Percentiles rank a stretch among this genome's conserved stretches.
Conservation (phyloP, 805 yeast species). For the Saturnispora ahearnii region DNA sequence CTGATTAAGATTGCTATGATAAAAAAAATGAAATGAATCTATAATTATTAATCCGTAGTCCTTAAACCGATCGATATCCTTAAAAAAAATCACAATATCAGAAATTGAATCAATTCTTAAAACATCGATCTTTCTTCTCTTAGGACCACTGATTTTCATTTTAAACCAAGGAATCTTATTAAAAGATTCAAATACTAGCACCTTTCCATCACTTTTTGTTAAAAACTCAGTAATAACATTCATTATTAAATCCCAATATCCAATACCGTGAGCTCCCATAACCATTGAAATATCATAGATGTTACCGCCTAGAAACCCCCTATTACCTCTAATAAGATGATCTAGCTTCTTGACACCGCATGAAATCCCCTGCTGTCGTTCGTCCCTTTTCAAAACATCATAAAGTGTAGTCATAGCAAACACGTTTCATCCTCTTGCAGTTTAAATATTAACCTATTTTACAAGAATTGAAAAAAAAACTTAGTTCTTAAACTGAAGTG, state of each 20-base stretch:
- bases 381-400: not conserved
- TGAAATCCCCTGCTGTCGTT: slow-evolving; percentile 8
- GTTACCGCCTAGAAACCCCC: slow-evolving; percentile 19
- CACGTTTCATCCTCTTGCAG: not conserved
- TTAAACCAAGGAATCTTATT: slow-evolving; percentile 23
- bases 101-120: slow-evolving; percentile 14
- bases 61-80: slow-evolving; percentile 11
- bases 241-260: slow-evolving; percentile 21
- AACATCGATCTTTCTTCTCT: slow-evolving; percentile 9
- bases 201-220: not conserved
- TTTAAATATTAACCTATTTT: not conserved
- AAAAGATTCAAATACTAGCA: slow-evolving; percentile 14
- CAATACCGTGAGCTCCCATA: slow-evolving; percentile 20
- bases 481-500: not conserved
- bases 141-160: slow-evolving; percentile 9
- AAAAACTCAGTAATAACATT: slow-evolving; percentile 4
- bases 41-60: slow-evolving; percentile 19
- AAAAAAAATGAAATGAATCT: slow-evolving; percentile 23
- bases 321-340: slow-evolving; percentile 12
- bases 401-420: not conserved
- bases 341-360: slow-evolving; percentile 19
- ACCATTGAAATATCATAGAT: slow-evolving; percentile 23
- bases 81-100: slow-evolving; percentile 18
- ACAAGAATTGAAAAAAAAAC: not conserved
- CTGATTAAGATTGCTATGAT: slow-evolving; percentile 13